phyloP scores from a whole-genome alignment of 1,139 yeast genomes.

The Nakaseomyces bracarensis region DNA sequence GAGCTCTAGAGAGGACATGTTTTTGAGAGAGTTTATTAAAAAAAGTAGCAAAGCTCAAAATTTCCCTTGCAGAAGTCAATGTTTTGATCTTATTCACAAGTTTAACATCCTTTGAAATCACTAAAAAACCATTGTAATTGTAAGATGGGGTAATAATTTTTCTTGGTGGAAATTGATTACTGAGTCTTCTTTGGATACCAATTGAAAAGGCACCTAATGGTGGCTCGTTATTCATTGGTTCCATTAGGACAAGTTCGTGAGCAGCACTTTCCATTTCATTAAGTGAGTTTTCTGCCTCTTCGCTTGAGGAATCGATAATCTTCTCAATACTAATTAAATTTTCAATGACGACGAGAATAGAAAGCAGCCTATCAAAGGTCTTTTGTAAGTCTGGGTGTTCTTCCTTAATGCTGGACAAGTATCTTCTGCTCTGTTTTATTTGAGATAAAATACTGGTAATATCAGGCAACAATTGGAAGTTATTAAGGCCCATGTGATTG shows the following conservation, averaged over 20 bases:
- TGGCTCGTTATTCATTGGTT: background rate
- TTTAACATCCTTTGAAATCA: conserved; percentile 29
- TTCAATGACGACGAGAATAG: background rate
- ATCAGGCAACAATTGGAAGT: background rate
- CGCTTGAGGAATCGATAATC: background rate
- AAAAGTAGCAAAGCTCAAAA: conserved; percentile 27
- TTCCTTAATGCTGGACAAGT: conserved; percentile 9
- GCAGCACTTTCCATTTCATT: background rate
- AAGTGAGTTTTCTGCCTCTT: background rate
- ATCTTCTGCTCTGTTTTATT: background rate
- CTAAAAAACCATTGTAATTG: conserved; percentile 23
- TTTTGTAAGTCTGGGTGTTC: conserved; percentile 5
- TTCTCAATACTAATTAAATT: background rate
- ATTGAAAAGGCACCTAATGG: conserved; percentile 46
- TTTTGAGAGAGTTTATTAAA: conserved; percentile 31
- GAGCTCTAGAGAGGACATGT: conserved; percentile 52
- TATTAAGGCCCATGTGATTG: conserved; percentile 45
- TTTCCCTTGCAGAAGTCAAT: conserved; percentile 31
- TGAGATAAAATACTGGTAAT: background rate
- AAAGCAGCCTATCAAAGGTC: background rate
- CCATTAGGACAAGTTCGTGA: background rate
- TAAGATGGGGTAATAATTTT: conserved; percentile 32
- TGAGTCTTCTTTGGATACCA: conserved; percentile 42
- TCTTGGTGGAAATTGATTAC: conserved; percentile 53
- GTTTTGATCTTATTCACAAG: conserved; percentile 35